These are phyloP conservation scores for Xylaria sp. DNA, from an alignment of 2,329 filamentous ascomycete genomes.

Conservation along the genomic window DNA sequence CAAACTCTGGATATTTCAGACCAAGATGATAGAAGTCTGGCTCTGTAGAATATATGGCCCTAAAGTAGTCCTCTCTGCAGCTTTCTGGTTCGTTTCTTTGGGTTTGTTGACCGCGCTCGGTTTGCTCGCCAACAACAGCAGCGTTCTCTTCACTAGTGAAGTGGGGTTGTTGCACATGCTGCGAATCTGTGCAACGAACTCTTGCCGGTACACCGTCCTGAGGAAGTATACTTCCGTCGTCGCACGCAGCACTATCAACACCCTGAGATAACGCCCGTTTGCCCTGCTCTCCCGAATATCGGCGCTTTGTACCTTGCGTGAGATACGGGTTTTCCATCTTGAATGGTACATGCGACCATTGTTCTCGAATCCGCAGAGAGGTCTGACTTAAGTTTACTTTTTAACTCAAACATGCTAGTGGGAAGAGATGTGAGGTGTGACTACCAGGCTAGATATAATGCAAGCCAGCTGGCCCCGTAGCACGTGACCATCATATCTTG, in stretches of 20 bases:
- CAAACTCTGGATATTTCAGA: constrained; percentile 43
- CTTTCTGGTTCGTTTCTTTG: neutral
- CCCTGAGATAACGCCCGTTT: constrained; percentile 12
- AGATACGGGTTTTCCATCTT: constrained; percentile 24
- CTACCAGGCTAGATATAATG: neutral
- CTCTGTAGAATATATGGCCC: constrained; percentile 43
- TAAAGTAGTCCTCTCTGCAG: constrained; percentile 44
- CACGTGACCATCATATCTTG: constrained; percentile 21
- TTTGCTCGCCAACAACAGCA: neutral
- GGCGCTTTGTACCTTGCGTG: constrained; percentile 42
- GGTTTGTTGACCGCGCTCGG: neutral
- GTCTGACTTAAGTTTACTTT: neutral
- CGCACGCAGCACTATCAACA: constrained; percentile 1
- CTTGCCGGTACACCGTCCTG: neutral
- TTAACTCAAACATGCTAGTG: neutral
- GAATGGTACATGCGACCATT: neutral
- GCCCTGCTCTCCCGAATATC: constrained; percentile 39
- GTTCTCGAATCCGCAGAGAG: neutral
- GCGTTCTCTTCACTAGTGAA: neutral
- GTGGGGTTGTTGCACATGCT: neutral
- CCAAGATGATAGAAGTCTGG: constrained; percentile 45
- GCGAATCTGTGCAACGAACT: neutral
- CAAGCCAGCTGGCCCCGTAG: neutral
- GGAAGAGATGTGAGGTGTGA: neutral
- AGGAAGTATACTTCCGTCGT: neutral